Conservation (phyloP, 1,284 basidiomycete genomes). For the Rhodotorula sp. region DNA sequence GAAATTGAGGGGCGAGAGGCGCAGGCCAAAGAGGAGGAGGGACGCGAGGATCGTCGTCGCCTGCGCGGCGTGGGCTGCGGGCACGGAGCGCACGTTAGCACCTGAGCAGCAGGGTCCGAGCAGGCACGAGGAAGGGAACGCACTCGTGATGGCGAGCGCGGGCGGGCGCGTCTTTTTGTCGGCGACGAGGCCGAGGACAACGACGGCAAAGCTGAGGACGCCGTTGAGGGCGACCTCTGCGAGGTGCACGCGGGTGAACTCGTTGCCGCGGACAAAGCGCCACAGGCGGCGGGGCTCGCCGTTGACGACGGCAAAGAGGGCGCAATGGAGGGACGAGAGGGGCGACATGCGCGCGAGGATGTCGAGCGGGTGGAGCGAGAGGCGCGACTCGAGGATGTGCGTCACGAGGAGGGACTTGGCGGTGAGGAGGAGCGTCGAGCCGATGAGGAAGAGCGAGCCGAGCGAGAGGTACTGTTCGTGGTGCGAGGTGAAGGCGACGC, state of each 20-base stretch:
- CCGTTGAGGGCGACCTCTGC: constrained; percentile 31
- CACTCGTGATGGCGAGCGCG: constrained; percentile 28
- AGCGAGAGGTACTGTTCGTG: constrained; percentile 23
- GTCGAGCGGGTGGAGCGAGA: constrained; percentile 34
- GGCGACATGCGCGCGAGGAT: constrained; percentile 27
- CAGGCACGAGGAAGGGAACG: background rate
- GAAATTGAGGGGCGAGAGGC: constrained; percentile 34
- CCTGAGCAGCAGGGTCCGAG: no score
- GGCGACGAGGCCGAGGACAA: constrained; percentile 26
- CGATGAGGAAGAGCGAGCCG: constrained; percentile 32
- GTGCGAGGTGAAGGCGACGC: constrained; percentile 36
- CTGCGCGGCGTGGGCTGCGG: constrained; percentile 35
- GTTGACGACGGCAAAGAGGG: constrained; percentile 33
- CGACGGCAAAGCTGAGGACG: constrained; percentile 26
- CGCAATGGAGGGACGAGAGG: constrained; percentile 28
- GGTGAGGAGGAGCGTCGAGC: constrained; percentile 31
- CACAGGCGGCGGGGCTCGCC: constrained; percentile 28
- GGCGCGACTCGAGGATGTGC: constrained; percentile 25
- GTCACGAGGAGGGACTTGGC: constrained; percentile 37
- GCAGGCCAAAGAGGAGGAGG: constrained; percentile 31
- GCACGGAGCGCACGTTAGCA: background rate
- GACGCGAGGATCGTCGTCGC: constrained; percentile 37
- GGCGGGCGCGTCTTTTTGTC: constrained; percentile 33
- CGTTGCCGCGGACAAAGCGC: constrained; percentile 12
- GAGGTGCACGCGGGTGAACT: constrained; percentile 28